A percentile compares a stretch with the other conserved stretches of the same genome.
Evolutionary conservation across 805 yeast species (phyloP).

Genomic region (Myxozyma nipponensis): DNA sequence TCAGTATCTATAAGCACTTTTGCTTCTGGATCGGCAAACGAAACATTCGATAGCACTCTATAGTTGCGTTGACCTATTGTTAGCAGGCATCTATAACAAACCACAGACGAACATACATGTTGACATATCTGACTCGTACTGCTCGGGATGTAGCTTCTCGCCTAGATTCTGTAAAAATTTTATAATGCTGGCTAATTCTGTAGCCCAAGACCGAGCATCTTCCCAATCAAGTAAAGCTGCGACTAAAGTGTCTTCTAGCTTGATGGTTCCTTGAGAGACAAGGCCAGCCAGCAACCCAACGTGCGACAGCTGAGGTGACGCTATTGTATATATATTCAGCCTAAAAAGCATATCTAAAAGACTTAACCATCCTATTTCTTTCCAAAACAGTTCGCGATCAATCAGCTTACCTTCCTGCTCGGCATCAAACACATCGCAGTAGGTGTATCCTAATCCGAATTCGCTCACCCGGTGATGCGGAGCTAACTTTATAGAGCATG

Average conservation of each 20-base stretch:
- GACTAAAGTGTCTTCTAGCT: slow-evolving; percentile 10
- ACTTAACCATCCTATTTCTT: too few species aligned
- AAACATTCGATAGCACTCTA: slow-evolving; percentile 18
- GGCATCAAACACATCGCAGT: slow-evolving; percentile 30
- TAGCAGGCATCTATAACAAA: not conserved
- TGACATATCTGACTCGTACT: too few species aligned
- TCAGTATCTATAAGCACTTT: slow-evolving; percentile 18
- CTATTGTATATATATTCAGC: slow-evolving; percentile 18
- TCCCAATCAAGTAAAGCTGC: slow-evolving; percentile 21
- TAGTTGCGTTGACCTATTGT: slow-evolving; percentile 27
- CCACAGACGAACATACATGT: too few species aligned
- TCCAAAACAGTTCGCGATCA: not conserved
- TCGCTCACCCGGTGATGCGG: slow-evolving; percentile 18
- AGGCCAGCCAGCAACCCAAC: slow-evolving; percentile 12
- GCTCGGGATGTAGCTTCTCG: too few species aligned
- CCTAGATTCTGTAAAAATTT: slow-evolving; percentile 13
- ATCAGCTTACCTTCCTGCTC: slow-evolving; percentile 27
- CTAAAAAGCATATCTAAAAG: slow-evolving; percentile 16
- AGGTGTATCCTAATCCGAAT: slow-evolving; percentile 32
- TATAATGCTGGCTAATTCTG: slow-evolving; percentile 16
- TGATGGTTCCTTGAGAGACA: slow-evolving; percentile 2
- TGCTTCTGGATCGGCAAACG: slow-evolving; percentile 16
- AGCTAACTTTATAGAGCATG: slow-evolving; percentile 4
- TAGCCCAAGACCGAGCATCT: slow-evolving; percentile 23
- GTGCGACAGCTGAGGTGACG: slow-evolving; percentile 4